Conservation (phyloP, 768 basidiomycete genomes). For the Tricholoma saponaceum region DNA sequence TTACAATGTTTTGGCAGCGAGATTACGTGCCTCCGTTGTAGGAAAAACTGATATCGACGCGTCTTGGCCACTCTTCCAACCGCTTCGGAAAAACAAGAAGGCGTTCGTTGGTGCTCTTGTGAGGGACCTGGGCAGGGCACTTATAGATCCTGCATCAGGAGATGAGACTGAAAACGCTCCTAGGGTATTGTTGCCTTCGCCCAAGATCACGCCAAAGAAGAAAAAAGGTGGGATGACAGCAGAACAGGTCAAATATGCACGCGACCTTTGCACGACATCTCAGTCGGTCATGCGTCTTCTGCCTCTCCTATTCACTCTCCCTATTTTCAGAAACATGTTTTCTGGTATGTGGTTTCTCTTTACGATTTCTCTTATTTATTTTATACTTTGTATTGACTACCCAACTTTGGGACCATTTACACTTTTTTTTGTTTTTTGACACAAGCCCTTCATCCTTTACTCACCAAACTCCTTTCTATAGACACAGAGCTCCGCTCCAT, state of each 20-base stretch:
- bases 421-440: no score
- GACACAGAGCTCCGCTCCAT: constrained; percentile 58
- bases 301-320: constrained; percentile 52
- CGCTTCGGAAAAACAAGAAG: constrained; percentile 51
- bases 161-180: constrained; percentile 15
- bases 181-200: constrained; percentile 54
- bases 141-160: constrained; percentile 49
- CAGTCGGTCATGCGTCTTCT: constrained; percentile 71
- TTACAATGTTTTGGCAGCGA: constrained; percentile 65
- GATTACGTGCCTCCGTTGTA: constrained; percentile 48
- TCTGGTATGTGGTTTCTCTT: constrained; percentile 39
- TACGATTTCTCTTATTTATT: not conserved
- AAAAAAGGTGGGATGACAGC: constrained; percentile 69
- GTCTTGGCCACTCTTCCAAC: constrained; percentile 71
- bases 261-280: constrained; percentile 72
- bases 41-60: constrained; percentile 49
- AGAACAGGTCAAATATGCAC: constrained; percentile 73
- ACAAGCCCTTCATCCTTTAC: constrained; percentile 8
- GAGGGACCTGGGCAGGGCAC: constrained; percentile 63
- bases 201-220: constrained; percentile 61
- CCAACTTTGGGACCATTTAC: no score
- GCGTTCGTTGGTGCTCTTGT: constrained; percentile 55
- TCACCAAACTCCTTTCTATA: constrained; percentile 20
- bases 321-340: constrained; percentile 58
- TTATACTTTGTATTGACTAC: no score